Base-by-base conservation (phyloP, 441 rosid genomes). In the Brassica balearica region DNA sequence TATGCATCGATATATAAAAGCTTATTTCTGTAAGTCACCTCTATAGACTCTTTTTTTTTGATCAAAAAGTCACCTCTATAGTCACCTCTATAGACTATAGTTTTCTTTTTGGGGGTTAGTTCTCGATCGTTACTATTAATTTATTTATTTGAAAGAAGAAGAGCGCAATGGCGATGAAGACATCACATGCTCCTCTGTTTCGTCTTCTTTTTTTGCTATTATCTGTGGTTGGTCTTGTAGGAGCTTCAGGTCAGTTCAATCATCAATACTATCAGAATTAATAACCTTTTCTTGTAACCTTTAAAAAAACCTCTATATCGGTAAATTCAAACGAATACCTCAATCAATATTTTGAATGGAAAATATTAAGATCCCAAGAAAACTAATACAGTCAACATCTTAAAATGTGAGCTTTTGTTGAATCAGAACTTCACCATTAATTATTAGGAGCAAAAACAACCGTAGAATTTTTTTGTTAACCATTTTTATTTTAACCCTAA, bases 171-270 rank as follows among this genome's bases (percentile, higher is more conserved):
- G 56, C 55, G 41, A 65, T 55, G 65, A 74, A 53, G 71, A 65
- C 12, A 65, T 51, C 63, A 51, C 38, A 74, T 25, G 46, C 27
- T 67, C 60, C 23, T 58, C 27, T 74, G 1, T 20, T 74, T 23
- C 41, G 29, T 36, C 58, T 56, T 75, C 60, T 67, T 63, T 58
- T 75, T 36, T 75, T 43, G 22, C 2, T 75, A 63, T 6, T 67
- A 41, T 23, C 58, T 67, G 72, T 75, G 66, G 19, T 41, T 11
- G 67, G 67, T 12, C 67, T 75, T 22, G 67, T 38, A 20, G 27
- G 61, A 74, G 71, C 71, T 34, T 14, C 58, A 51, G 72, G 78
- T 74, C 1, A 36, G 78, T 64, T 65, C 56, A 55, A 51, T 51
- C 41, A 20, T 34, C 58, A 51, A 48, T 51, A 51, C 58, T 51